Percentiles rank a stretch among this genome's conserved stretches.
Conservation (phyloP, 2,329 filamentous ascomycete genomes). For the Lachnellula arida region DNA sequence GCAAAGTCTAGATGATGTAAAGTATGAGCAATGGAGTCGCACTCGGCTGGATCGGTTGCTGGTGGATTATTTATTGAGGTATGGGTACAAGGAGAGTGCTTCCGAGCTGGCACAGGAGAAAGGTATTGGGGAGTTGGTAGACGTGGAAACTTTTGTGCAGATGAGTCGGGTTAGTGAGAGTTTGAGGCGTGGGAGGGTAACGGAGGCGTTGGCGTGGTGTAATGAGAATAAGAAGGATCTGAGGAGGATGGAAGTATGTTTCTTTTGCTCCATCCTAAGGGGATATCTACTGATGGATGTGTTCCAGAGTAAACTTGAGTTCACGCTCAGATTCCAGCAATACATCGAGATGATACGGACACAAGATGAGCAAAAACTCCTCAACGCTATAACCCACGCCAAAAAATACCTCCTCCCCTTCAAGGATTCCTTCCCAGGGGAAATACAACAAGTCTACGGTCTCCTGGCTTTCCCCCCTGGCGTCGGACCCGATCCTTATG, state of each 20-base stretch:
- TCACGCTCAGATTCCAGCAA: conserved; percentile 88
- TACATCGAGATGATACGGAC: conserved; percentile 85
- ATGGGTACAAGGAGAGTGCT: conserved; percentile 77
- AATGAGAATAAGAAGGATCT: conserved; percentile 88
- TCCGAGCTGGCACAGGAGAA: conserved; percentile 69
- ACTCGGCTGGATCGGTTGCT: conserved; percentile 76
- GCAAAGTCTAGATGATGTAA: conserved; percentile 79
- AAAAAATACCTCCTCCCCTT: conserved; percentile 74
- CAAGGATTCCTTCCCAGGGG: conserved; percentile 59
- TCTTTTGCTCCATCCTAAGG: not conserved
- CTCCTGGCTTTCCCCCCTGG: conserved; percentile 70
- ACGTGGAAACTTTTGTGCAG: conserved; percentile 80
- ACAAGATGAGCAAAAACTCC: conserved; percentile 56
- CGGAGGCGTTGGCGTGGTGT: conserved; percentile 84
- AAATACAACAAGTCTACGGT: conserved; percentile 70
- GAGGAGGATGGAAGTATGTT: conserved; percentile 73
- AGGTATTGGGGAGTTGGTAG: conserved; percentile 74
- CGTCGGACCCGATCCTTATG: conserved; percentile 53
- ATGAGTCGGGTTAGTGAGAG: conserved; percentile 75
- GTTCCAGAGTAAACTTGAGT: conserved; percentile 73
- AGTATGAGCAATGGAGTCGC: conserved; percentile 88
- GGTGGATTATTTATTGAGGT: conserved; percentile 86
- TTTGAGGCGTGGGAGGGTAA: conserved; percentile 64
- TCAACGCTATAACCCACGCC: conserved; percentile 77
- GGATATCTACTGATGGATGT: conserved; percentile 6